phyloP scores from a whole-genome alignment of 139 green algal species.

The Cymbomonas tetramitiformis region DNA sequence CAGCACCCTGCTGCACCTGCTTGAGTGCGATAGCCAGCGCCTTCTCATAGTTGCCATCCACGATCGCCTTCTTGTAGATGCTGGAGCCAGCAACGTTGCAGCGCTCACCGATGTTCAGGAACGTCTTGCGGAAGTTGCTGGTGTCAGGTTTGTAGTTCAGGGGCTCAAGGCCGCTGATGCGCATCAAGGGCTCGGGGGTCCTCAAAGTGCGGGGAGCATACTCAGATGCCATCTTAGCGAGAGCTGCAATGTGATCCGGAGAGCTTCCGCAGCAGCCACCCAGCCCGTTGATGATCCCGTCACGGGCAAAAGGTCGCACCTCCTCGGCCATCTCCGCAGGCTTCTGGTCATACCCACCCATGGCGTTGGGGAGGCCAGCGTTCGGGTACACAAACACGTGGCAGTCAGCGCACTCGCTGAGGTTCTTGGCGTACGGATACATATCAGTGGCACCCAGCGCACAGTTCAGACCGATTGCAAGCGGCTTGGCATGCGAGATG shows the following conservation, averaged over 20 bases:
- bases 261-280: constrained; percentile 86
- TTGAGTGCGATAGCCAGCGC: constrained; percentile 73
- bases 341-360: constrained; percentile 96
- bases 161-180: constrained; percentile 81
- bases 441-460: constrained; percentile 26
- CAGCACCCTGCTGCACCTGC: constrained; percentile 55
- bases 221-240: constrained; percentile 43
- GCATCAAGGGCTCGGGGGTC: constrained; percentile 54
- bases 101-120: constrained; percentile 88
- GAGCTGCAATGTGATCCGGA: constrained; percentile 76
- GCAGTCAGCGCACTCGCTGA: constrained; percentile 72
- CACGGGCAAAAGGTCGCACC: constrained; percentile 75
- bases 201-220: constrained; percentile 51
- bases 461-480: constrained; percentile 28
- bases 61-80: constrained; percentile 92
- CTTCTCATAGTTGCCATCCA: constrained; percentile 87
- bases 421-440: constrained; percentile 46
- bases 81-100: constrained; percentile 91
- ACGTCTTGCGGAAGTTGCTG: constrained; percentile 61
- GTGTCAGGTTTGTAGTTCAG: constrained; percentile 73
- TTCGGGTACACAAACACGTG: constrained; percentile 96
- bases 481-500: constrained; percentile 23
- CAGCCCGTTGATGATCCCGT: constrained; percentile 76
- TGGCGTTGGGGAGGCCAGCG: constrained; percentile 89
- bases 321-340: constrained; percentile 81